phyloP scores from a whole-genome alignment of 1,139 yeast genomes.

The Yamadazyma aaseri region DNA sequence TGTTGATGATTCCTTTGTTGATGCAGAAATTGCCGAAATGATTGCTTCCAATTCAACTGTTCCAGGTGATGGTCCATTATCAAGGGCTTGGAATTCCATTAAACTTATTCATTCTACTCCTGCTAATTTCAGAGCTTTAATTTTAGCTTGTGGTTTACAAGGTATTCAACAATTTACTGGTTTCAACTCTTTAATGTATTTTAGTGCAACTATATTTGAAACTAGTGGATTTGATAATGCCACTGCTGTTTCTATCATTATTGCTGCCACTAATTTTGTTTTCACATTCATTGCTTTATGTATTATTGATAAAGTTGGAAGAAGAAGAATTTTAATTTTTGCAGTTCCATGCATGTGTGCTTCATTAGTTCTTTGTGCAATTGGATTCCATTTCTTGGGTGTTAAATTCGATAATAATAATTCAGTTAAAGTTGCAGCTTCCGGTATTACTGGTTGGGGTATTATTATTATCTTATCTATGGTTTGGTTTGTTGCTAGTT shows the following conservation, averaged over 20 bases:
- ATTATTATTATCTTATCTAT: slow-evolving; percentile 78
- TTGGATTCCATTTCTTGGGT: slow-evolving; percentile 83
- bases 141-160: slow-evolving; percentile 88
- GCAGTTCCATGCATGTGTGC: slow-evolving; percentile 80
- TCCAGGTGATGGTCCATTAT: slow-evolving; percentile 55
- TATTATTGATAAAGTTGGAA: slow-evolving; percentile 81
- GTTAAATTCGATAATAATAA: slow-evolving; percentile 51
- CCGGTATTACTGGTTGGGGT: slow-evolving; percentile 79
- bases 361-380: slow-evolving; percentile 75
- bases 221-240: slow-evolving; percentile 84
- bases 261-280: slow-evolving; percentile 89
- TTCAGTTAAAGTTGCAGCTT: slow-evolving; percentile 38
- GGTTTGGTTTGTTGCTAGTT: slow-evolving; percentile 84
- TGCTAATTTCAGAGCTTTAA: slow-evolving; percentile 81
- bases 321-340: slow-evolving; percentile 71
- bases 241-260: slow-evolving; percentile 88
- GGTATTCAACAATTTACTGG: slow-evolving; percentile 96
- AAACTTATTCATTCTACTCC: slow-evolving; percentile 71
- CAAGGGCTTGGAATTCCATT: slow-evolving; percentile 60
- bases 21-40: slow-evolving; percentile 60
- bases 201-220: slow-evolving; percentile 85
- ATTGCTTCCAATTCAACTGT: slow-evolving; percentile 56
- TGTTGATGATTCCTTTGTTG: slow-evolving; percentile 56
- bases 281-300: slow-evolving; percentile 81
- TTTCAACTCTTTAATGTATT: slow-evolving; percentile 92